Percentiles rank a stretch among this genome's conserved stretches.
phyloP scores from a whole-genome alignment of 345 rosid species.

The Chamaenerion angustifolium region DNA sequence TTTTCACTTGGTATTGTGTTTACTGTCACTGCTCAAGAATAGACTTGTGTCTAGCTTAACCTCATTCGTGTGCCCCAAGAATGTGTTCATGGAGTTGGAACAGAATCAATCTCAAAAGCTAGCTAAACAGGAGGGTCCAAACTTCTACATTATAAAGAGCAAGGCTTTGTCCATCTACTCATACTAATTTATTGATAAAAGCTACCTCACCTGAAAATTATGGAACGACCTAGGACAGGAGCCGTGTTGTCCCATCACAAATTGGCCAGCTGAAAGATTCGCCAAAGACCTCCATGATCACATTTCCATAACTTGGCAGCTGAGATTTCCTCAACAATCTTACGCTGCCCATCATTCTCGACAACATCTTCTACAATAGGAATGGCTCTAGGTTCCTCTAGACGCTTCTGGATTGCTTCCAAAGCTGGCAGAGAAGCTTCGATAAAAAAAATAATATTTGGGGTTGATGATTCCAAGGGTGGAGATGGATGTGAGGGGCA shows the following conservation, averaged over 20 bases:
- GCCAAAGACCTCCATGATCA: conserved; percentile 82
- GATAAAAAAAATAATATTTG: conserved; percentile 35
- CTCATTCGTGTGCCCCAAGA: too few relatives aligned
- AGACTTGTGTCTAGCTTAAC: too few relatives aligned
- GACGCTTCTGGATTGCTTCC: conserved; percentile 34
- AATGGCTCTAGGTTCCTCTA: conserved; percentile 62
- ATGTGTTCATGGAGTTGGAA: too few relatives aligned
- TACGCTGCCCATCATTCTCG: conserved; percentile 45
- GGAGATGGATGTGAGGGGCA: conserved; percentile 74
- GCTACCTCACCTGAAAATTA: conserved; percentile 22
- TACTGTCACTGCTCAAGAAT: too few relatives aligned
- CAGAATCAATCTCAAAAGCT: too few relatives aligned
- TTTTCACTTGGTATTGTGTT: too few relatives aligned
- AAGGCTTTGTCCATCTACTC: too few relatives aligned
- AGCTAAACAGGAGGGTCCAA: too few relatives aligned
- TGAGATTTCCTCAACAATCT: conserved; percentile 86
- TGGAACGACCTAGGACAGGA: conserved; percentile 46
- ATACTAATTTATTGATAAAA: too few relatives aligned
- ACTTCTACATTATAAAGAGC: too few relatives aligned
- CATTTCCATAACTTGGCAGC: conserved; percentile 92
- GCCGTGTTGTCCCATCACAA: conserved; percentile 80
- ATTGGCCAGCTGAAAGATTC: conserved; percentile 82
- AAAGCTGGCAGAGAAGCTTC: conserved; percentile 71
- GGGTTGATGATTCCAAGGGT: conserved; percentile 57
- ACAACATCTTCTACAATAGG: conserved; percentile 53